A percentile compares a stretch with the other conserved stretches of the same genome.
These are phyloP conservation scores for Xylariales sp. DNA, from an alignment of 2,329 filamentous ascomycete genomes.

Conservation along the genomic window DNA sequence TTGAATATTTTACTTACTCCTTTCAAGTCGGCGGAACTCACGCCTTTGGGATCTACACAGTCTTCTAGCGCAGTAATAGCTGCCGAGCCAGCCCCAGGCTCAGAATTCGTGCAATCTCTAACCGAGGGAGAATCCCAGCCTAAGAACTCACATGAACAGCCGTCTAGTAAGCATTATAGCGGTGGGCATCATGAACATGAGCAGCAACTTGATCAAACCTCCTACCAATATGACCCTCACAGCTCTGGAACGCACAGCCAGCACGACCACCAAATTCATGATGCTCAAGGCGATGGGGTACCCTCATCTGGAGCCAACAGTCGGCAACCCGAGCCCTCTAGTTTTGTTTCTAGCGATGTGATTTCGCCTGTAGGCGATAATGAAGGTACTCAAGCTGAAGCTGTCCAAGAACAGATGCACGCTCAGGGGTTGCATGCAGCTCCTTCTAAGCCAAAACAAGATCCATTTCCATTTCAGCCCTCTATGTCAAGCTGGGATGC, in stretches of 20 bases:
- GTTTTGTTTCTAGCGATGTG: slow-evolving; percentile 41
- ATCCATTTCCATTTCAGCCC: slow-evolving; percentile 51
- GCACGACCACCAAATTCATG: slow-evolving; percentile 25
- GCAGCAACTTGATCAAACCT: slow-evolving; percentile 29
- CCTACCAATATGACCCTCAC: slow-evolving; percentile 34
- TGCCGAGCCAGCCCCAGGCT: slow-evolving; percentile 44
- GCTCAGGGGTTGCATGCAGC: slow-evolving; percentile 51
- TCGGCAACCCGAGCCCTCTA: slow-evolving; percentile 40
- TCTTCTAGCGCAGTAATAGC: background rate
- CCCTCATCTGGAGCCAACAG: slow-evolving; percentile 42
- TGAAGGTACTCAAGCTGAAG: slow-evolving; percentile 63
- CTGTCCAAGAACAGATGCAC: slow-evolving; percentile 56
- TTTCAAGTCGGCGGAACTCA: slow-evolving; percentile 37
- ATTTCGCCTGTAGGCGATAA: slow-evolving; percentile 51
- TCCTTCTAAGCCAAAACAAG: slow-evolving; percentile 52
- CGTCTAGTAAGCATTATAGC: slow-evolving; percentile 52
- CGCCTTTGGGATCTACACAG: slow-evolving; percentile 17
- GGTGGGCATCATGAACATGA: slow-evolving; percentile 43
- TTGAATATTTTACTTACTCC: slow-evolving; percentile 37
- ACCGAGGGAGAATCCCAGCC: slow-evolving; percentile 66
- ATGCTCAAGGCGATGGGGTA: slow-evolving; percentile 30
- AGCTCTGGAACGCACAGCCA: slow-evolving; percentile 30
- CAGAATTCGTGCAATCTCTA: slow-evolving; percentile 62
- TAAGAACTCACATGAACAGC: slow-evolving; percentile 32
- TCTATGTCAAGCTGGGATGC: slow-evolving; percentile 62